Conservation (phyloP, 2,329 filamentous ascomycete genomes). For the Aspergillus sergii region DNA sequence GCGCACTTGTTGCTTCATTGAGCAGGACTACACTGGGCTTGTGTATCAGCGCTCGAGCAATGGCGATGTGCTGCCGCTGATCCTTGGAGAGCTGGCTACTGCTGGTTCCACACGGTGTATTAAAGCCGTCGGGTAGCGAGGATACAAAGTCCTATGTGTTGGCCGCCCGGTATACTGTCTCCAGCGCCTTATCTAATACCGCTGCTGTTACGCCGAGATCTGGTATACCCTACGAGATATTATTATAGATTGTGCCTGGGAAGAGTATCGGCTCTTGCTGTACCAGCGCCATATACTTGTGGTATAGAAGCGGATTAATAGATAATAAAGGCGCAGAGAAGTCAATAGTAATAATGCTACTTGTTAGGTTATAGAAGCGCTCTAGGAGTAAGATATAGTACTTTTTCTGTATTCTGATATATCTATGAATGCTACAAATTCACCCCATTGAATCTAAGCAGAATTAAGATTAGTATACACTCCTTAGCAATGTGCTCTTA, state of each 20-base stretch:
- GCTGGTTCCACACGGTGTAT: constrained; percentile 55
- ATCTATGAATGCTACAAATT: constrained; percentile 59
- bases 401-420: constrained; percentile 58
- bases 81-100: constrained; percentile 58
- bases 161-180: constrained; percentile 39
- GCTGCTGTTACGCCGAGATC: neutral
- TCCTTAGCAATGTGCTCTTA: too few relatives aligned
- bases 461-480: too few relatives aligned
- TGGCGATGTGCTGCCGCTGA: constrained; percentile 56
- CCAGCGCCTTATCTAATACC: constrained; percentile 20
- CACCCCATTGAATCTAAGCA: constrained; percentile 45
- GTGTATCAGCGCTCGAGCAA: constrained; percentile 55
- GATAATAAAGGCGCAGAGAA: accelerated
- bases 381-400: constrained; percentile 65
- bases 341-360: constrained; percentile 67
- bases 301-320: constrained; percentile 47
- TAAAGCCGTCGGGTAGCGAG: constrained; percentile 52
- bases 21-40: constrained; percentile 55
- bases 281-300: constrained; percentile 68
- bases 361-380: constrained; percentile 69
- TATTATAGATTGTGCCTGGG: constrained; percentile 69
- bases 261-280: constrained; percentile 75
- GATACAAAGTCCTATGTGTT: constrained; percentile 56
- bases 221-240: constrained; percentile 48
- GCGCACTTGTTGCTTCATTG: constrained; percentile 31